These are phyloP conservation scores for Eleusine coracana DNA, from an alignment of 176 grass and related monocot genomes.

Conservation along the genomic window DNA sequence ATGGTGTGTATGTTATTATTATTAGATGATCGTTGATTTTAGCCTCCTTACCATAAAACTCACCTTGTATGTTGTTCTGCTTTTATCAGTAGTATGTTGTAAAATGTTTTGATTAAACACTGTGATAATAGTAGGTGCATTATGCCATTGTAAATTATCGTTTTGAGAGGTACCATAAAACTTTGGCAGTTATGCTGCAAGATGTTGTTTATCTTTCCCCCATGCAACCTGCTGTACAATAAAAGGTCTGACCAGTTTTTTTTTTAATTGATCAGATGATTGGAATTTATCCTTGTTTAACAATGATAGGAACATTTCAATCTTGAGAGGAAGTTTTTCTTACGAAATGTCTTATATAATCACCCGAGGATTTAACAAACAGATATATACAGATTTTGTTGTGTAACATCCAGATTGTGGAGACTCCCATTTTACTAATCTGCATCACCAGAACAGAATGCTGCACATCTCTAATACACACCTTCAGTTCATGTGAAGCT, in stretches of 20 bases:
- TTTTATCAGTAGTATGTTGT: neutral
- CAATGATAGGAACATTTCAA: too few relatives aligned
- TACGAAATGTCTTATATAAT: too few relatives aligned
- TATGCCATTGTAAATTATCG: neutral
- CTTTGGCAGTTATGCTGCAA: neutral
- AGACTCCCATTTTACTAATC: too few relatives aligned
- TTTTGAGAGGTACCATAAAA: neutral
- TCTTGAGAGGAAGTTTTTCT: neutral
- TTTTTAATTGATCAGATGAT: neutral
- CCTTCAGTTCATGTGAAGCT: too few relatives aligned
- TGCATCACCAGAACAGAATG: too few relatives aligned
- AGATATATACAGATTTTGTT: too few relatives aligned
- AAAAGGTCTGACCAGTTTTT: neutral
- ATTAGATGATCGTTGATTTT: neutral
- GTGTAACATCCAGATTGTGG: too few relatives aligned
- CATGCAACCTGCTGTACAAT: neutral
- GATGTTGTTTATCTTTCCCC: neutral
- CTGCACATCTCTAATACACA: too few relatives aligned
- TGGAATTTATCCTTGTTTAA: neutral
- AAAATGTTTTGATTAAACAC: neutral
- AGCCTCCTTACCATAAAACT: neutral
- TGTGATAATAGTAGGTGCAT: neutral
- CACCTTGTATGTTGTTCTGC: neutral
- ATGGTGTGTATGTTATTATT: too few relatives aligned
- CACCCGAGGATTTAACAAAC: too few relatives aligned